Conservation (phyloP, 2,329 filamentous ascomycete species). For the Claviceps sp. region DNA sequence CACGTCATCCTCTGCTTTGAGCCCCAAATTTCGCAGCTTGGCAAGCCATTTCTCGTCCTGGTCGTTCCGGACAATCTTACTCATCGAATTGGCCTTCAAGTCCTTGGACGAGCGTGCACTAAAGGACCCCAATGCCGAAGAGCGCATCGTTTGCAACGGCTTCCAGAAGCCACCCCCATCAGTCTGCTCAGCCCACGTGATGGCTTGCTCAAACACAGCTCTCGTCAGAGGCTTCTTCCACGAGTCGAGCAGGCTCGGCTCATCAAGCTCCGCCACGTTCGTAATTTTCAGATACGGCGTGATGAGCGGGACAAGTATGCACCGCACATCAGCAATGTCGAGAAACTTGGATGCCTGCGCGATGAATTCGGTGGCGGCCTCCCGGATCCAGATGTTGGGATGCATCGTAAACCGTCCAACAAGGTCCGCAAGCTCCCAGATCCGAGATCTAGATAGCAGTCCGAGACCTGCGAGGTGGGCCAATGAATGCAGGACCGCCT, state of each 20-base stretch:
- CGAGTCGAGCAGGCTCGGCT: conserved; percentile 63
- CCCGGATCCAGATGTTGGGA: conserved; percentile 88
- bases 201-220: conserved; percentile 69
- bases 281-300: conserved; percentile 68
- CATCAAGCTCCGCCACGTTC: conserved; percentile 52
- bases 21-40: conserved; percentile 70
- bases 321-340: conserved; percentile 67
- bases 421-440: conserved; percentile 78
- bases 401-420: conserved; percentile 80
- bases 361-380: conserved; percentile 76
- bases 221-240: conserved; percentile 72
- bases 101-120: conserved; percentile 42
- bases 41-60: conserved; percentile 92
- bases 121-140: conserved; percentile 49
- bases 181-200: conserved; percentile 71
- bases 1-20: conserved; percentile 71
- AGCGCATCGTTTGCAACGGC: conserved; percentile 52
- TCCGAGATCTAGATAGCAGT: conserved; percentile 69
- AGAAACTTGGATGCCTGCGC: conserved; percentile 63
- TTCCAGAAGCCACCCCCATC: conserved; percentile 86
- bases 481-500: conserved; percentile 76
- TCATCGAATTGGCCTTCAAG: conserved; percentile 42
- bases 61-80: conserved; percentile 60
- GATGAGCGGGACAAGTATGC: conserved; percentile 69
- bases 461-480: conserved; percentile 81